phyloP scores from a whole-genome alignment of 306 rosid genomes.

The Myrica gale region DNA sequence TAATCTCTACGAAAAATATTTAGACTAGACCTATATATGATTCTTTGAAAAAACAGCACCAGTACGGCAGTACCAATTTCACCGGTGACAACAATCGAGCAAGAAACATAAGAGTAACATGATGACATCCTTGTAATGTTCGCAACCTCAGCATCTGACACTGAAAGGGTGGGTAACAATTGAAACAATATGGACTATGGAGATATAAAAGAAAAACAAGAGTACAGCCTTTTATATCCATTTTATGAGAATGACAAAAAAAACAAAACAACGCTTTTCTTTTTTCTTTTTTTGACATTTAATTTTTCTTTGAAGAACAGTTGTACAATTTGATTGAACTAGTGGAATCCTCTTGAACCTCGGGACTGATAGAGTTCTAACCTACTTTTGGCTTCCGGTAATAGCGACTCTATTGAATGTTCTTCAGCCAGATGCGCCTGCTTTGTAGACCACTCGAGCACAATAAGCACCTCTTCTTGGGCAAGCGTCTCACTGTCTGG shows the following conservation, averaged over 20 bases:
- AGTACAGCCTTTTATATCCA: constrained; percentile 10
- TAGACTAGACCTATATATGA: too few relatives aligned
- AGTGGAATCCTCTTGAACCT: constrained; percentile 66
- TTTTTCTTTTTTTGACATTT: background rate
- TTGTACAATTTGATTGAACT: constrained; percentile 21
- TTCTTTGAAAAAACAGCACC: too few relatives aligned
- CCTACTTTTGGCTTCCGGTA: constrained; percentile 77
- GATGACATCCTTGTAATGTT: too few relatives aligned
- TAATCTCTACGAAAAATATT: background rate
- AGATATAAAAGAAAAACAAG: background rate
- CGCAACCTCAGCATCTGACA: too few relatives aligned
- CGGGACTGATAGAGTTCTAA: constrained; percentile 82
- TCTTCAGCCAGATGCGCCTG: constrained; percentile 47
- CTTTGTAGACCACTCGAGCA: constrained; percentile 72
- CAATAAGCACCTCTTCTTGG: constrained; percentile 69
- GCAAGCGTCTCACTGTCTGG: constrained; percentile 75
- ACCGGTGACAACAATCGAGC: too few relatives aligned
- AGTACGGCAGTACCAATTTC: too few relatives aligned
- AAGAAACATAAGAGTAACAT: too few relatives aligned
- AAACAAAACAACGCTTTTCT: background rate
- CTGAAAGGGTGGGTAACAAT: background rate
- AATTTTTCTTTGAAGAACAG: background rate
- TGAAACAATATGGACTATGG: background rate
- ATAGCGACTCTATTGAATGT: constrained; percentile 27
- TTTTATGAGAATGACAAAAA: background rate